Evolutionary conservation across 495 filamentous ascomycete genomes (phyloP).

Genomic region (Lasiosphaeria miniovina): DNA sequence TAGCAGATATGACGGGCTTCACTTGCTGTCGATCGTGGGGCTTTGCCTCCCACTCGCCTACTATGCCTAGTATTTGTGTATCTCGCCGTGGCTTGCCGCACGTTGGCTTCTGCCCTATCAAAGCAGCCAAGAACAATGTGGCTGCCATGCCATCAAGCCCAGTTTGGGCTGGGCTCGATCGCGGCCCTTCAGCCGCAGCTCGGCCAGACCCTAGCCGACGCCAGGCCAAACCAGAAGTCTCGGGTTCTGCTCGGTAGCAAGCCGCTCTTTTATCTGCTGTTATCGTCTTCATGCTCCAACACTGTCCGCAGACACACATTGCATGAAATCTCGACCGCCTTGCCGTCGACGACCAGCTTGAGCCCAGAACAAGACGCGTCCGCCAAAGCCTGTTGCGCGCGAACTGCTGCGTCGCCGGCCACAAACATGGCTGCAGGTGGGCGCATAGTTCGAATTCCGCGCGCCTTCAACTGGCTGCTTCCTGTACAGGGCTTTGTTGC

Average conservation of each 20-base stretch:
- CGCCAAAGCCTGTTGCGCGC: not conserved
- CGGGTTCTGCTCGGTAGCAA: not conserved
- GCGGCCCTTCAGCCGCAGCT: constrained; percentile 10
- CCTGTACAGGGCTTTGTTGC: constrained; percentile 20
- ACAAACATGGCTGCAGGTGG: constrained; percentile 3
- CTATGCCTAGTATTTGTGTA: not conserved
- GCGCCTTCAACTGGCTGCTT: constrained; percentile 23
- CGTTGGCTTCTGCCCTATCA: constrained; percentile 4
- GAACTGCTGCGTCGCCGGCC: not conserved
- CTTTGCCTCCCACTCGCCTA: not conserved
- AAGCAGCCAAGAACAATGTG: not conserved
- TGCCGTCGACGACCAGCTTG: not conserved
- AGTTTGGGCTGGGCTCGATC: constrained; percentile 4
- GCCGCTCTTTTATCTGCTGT: not conserved
- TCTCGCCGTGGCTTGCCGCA: constrained; percentile 1
- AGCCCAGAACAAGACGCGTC: not conserved
- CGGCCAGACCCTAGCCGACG: constrained; percentile 1
- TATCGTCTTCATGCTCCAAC: not conserved
- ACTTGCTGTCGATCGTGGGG: not conserved
- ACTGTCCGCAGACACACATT: not conserved
- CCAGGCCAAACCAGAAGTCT: not conserved
- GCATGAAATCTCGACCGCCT: not conserved
- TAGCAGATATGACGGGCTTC: not conserved
- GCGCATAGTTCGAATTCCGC: constrained; percentile 9
- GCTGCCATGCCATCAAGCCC: not conserved